Evolutionary conservation across 306 rosid genomes (phyloP), one percentile per base, ranked within the genome.

Genomic region (Prunus mongolica): DNA sequence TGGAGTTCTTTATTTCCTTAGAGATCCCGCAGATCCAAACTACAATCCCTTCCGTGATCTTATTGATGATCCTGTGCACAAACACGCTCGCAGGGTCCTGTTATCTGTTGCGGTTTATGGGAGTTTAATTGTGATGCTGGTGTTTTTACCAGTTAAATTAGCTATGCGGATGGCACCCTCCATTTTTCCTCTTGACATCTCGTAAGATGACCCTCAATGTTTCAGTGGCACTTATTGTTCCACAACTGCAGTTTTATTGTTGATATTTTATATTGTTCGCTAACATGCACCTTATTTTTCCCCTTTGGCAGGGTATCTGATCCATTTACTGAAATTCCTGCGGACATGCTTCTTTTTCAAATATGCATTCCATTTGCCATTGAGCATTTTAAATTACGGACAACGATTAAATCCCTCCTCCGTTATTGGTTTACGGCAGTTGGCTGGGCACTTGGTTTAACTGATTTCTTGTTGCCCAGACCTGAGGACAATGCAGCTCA

Each of bases 1-100:
- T 88, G 99, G 99, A 71, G 99, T 96, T 83, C 77, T 96, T 79
- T 96, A 96, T 86, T 96, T 96, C 83, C 97, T 96, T 41, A 86
- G 97, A 60, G 99, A 96, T 86, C 99, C 99, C 4, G 99, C 99
- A 27, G 99, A 96, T 77, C 99, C 99, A 74, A 92, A 96, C 85
- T 96, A 96, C 84, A 96, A 96, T 85, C 99, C 98, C 28, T 96
- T 96, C 86, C 97, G 97, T 69, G 99, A 96, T 88, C 84, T 96
- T 62, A 96, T 96, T 81, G 99, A 96, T 67, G 99, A 96, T 78
- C 98, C 99, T 45, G 96, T 96, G 81, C 99, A 96, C 89, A 96
- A 96, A 78, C 99, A 96, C 81, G 98, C 99, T 77, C 99, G 99
- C 77, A 86, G 99, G 82, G 99, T 96, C 73, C 79, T 96, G 75